phyloP scores from a whole-genome alignment of 495 filamentous ascomycete species.

The Penicillium cosmopolitanum region DNA sequence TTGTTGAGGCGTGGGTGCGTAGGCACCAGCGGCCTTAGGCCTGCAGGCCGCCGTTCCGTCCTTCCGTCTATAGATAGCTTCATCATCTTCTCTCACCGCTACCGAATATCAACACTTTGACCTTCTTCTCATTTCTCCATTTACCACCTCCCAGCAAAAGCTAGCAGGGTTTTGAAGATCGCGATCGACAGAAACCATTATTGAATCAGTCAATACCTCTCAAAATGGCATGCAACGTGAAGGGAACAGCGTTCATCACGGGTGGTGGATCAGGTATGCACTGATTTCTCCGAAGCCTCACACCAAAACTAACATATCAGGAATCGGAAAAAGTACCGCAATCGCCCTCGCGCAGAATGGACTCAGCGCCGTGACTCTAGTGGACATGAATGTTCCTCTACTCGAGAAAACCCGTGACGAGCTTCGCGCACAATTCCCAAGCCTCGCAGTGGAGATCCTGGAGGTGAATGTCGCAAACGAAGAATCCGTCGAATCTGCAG shows the following conservation, averaged over 20 bases:
- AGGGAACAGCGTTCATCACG: conserved; percentile 32
- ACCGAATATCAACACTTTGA: too few relatives aligned
- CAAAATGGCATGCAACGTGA: conserved; percentile 25
- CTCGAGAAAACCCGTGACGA: conserved; percentile 20
- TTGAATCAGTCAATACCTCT: neutral
- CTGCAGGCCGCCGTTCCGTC: too few relatives aligned
- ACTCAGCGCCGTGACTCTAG: conserved; percentile 23
- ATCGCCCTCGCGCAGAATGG: conserved; percentile 29
- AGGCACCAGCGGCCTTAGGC: too few relatives aligned
- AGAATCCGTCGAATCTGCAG: conserved; percentile 21
- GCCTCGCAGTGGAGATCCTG: conserved; percentile 16
- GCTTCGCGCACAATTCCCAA: conserved; percentile 13
- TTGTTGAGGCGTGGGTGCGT: too few relatives aligned
- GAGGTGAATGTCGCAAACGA: conserved; percentile 29
- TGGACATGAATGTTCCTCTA: conserved; percentile 25
- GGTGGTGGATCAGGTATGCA: conserved; percentile 27
- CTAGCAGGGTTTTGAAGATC: neutral
- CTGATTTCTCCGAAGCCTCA: neutral
- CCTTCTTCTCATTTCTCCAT: too few relatives aligned
- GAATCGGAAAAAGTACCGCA: conserved; percentile 33
- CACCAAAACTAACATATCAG: conserved; percentile 11
- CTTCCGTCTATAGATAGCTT: too few relatives aligned
- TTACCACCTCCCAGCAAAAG: neutral
- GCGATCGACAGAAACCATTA: neutral
- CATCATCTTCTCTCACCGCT: too few relatives aligned